phyloP scores from a whole-genome alignment of 164 flowering plant species.

The Nymphaea colorata region DNA sequence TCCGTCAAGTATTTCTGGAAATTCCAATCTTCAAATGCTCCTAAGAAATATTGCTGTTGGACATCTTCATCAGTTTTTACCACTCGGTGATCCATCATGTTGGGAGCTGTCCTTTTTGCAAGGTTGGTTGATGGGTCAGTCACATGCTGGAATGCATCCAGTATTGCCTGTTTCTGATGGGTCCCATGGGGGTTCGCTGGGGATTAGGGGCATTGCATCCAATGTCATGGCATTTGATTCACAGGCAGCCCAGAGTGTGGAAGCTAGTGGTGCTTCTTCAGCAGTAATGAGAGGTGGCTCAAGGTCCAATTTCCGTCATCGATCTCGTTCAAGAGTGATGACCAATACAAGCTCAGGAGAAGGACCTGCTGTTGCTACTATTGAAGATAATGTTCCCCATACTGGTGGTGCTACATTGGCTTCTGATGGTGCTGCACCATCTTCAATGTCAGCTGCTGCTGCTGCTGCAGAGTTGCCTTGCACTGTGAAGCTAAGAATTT shows the following conservation, averaged over 20 bases:
- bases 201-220: constrained; percentile 14
- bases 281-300: constrained; percentile 24
- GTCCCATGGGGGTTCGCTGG: constrained; percentile 25
- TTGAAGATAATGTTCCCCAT: constrained; percentile 39
- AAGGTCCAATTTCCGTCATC: constrained; percentile 44
- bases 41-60: constrained; percentile 21
- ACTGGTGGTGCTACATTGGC: constrained; percentile 45
- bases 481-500: constrained; percentile 85
- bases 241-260: constrained; percentile 12
- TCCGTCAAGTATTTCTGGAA: constrained; percentile 13
- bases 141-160: constrained; percentile 48
- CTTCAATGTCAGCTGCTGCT: constrained; percentile 32
- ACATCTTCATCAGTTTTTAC: constrained; percentile 34
- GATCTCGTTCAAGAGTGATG: constrained; percentile 29
- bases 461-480: constrained; percentile 94
- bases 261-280: constrained; percentile 20
- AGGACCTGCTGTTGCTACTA: constrained; percentile 18
- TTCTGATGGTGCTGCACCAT: constrained; percentile 50
- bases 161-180: constrained; percentile 21
- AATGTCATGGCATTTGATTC: constrained; percentile 12
- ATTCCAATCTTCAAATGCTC: constrained; percentile 20
- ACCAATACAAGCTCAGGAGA: constrained; percentile 30
- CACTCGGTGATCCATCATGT: constrained; percentile 43
- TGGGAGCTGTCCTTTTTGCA: constrained; percentile 92
- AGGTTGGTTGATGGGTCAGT: constrained; percentile 90